Base-by-base conservation (phyloP, 1,284 basidiomycete genomes). In the Porodaedalea pini region DNA sequence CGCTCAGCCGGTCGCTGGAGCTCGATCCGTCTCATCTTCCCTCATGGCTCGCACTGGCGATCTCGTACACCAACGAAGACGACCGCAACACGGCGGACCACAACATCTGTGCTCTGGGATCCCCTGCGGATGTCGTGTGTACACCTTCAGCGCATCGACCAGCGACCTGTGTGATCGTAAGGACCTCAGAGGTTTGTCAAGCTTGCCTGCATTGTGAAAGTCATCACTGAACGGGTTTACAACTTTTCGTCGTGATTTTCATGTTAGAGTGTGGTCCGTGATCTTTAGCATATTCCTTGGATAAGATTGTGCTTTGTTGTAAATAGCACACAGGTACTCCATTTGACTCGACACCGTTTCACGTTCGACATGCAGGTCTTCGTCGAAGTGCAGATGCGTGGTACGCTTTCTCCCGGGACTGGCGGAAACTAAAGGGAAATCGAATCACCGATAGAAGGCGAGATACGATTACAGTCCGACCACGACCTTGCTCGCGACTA, bases 21-120 rank as follows among this genome's bases (percentile, higher is more conserved):
- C 80, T 98, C 19, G 89, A 97, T 63, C 86, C 91, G 1, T 70
- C 79, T 1, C 82, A 88, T 65, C 76, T 92, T 4, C 83, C 87
- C 0, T 83, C 95, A 0, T 96, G 94, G 86, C 83, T 99, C 34
- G 95, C 95, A 2, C 78, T 99, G 13, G 90, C 92, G 0, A 85
- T 99, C 34, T 94, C 91, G 53, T 86, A 92, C 70, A 95, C 95
- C 17, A 99, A 99, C 72, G 94, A 99, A 68, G 85, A 81, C 49
- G 81, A 93, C 64, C 82, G 90, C 19, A 68, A 75, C 34, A 82
- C 79, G 8, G 86, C 94, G 2, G 88, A 90, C 70, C 37, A 88
- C 86, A 2, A 87, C 87, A 21, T 78, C 77, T 29, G 79, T 87
- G 3, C 73, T 97, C 36, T 96, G 94, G 94, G 89, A 90, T 48